Conservation (phyloP, 1,139 yeast genomes). For the Zhuliangozyma parablackwelliae region DNA sequence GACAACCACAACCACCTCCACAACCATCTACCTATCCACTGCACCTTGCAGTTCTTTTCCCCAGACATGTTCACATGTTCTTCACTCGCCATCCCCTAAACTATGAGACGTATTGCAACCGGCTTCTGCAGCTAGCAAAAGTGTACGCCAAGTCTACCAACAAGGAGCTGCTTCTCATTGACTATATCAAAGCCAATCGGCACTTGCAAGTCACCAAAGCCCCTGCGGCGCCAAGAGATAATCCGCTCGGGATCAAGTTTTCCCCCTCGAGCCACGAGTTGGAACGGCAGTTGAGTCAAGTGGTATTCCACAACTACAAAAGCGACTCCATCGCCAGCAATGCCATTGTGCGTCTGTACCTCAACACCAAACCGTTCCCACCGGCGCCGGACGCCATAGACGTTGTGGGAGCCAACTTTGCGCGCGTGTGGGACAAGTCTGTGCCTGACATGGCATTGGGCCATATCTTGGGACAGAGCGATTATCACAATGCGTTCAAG, state of each 20-base stretch:
- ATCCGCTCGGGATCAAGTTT: conserved; percentile 9
- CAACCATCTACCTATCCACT: too few species aligned
- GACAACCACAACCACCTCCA: too few species aligned
- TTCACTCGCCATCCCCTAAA: conserved; percentile 24
- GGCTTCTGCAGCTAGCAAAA: conserved; percentile 13
- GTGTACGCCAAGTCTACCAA: not conserved
- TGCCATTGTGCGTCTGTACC: conserved; percentile 15
- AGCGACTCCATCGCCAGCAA: conserved; percentile 5
- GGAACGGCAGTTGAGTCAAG: conserved; percentile 16
- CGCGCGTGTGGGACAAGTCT: conserved; percentile 2
- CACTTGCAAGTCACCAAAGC: conserved; percentile 11
- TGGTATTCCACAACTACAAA: conserved; percentile 10
- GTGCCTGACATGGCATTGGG: conserved; percentile 13
- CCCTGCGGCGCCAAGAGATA: not conserved
- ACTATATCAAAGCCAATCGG: conserved; percentile 24
- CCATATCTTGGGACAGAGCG: conserved; percentile 24
- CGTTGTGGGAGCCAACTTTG: conserved; percentile 11
- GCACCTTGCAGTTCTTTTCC: too few species aligned
- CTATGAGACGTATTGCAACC: conserved; percentile 20
- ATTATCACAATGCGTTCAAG: conserved; percentile 30
- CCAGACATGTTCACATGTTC: conserved; percentile 1
- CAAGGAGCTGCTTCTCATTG: conserved; percentile 12
- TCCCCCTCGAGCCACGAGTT: conserved; percentile 12
- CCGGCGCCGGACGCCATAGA: conserved; percentile 14
- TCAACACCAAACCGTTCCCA: conserved; percentile 21